Evolutionary conservation across 192 early-diverging fungal species (phyloP), one percentile per base, ranked within the genome.

Genomic region (Funneliformis mosseae): DNA sequence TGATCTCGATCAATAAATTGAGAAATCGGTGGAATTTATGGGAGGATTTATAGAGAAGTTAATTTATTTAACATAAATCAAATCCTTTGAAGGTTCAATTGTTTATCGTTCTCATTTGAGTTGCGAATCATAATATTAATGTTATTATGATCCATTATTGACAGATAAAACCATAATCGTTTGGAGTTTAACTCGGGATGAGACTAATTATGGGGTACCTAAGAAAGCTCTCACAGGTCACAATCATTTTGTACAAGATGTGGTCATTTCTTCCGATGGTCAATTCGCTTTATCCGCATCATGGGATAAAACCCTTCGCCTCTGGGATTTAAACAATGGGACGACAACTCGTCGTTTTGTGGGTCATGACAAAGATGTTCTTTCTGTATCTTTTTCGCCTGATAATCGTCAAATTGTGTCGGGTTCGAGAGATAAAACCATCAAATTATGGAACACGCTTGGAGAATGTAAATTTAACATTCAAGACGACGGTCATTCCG

Each of bases 381-480:
- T 98, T 77, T 99, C 98, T 48, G 98, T 98, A 82, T 96, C 97
- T 84, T 99, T 99, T 96, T 98, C 98, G 83, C 94, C 98, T 42
- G 98, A 99, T 88, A 98, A 98, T 94, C 95, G 97, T 84, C 97
- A 98, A 92, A 98, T 99, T 83, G 96, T 99, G 79, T 98, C 96
- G 77, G 96, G 95, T 81, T 97, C 96, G 82, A 95, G 96, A 86
- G 98, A 99, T 90, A 97, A 96, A 93, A 92, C 92, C 87, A 98
- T 99, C 93, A 99, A 98, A 94, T 90, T 99, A 85, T 99, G 98
- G 98, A 98, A 99, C 95, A 99, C 97, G 76, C 91, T 99, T 45
- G 98, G 97, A 84, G 98, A 99, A 90, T 98, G 98, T 96, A 99
- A 99, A 94, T 96, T 92, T 93, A 96, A 93, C 92, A 94, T 99